A percentile compares a stretch with the other conserved stretches of the same genome.
Evolutionary conservation across 192 early-diverging fungal species (phyloP).

Genomic region (Umbelopsis sp.): DNA sequence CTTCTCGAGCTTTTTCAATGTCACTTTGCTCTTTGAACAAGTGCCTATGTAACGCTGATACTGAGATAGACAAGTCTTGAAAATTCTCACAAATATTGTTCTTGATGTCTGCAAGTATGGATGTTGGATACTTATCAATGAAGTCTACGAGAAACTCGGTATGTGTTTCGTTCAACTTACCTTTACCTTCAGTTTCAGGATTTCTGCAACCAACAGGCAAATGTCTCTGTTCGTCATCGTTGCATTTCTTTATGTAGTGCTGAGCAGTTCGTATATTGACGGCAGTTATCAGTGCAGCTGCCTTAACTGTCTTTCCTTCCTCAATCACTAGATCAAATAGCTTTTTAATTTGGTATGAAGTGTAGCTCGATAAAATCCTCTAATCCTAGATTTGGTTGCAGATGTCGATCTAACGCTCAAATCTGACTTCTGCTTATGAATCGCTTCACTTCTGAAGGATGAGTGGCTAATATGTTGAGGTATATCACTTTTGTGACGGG

Average conservation of each 20-base stretch:
- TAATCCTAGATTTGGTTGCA: too few relatives aligned
- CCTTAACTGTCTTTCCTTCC: constrained; percentile 15
- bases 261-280: constrained; percentile 21
- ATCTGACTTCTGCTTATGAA: too few relatives aligned
- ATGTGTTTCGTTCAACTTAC: constrained; percentile 8
- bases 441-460: too few relatives aligned
- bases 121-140: constrained; percentile 11
- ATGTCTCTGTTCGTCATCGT: constrained; percentile 17
- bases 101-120: constrained; percentile 8
- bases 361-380: constrained; percentile 9
- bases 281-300: constrained; percentile 5
- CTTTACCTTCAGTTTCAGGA: constrained; percentile 2
- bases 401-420: too few relatives aligned
- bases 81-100: constrained; percentile 3
- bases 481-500: too few relatives aligned
- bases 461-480: too few relatives aligned
- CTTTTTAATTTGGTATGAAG: constrained; percentile 21
- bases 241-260: constrained; percentile 20
- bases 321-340: constrained; percentile 22
- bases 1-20: too few relatives aligned
- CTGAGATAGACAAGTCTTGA: constrained; percentile 14
- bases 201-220: constrained; percentile 15
- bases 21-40: constrained; percentile 24
- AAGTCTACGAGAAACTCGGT: background rate
- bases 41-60: constrained; percentile 26